Conservation (phyloP, 176 grass and related monocot genomes). For the Aegilops sharonensis region DNA sequence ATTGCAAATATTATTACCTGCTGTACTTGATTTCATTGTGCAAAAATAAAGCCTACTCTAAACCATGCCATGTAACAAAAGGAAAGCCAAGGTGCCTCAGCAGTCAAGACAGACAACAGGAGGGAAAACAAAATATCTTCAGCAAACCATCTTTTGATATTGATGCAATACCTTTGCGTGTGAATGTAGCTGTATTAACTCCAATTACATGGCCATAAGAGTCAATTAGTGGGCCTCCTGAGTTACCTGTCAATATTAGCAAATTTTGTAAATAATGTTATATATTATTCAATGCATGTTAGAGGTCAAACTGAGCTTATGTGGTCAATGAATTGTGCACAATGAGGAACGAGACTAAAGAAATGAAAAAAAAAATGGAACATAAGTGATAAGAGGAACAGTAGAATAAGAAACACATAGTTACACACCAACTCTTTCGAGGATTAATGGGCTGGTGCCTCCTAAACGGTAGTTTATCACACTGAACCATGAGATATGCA, state of each 20-base stretch:
- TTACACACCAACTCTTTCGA: neutral
- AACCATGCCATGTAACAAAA: neutral
- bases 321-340: neutral
- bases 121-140: constrained; percentile 3
- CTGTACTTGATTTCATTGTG: neutral
- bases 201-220: constrained; percentile 93
- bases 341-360: neutral
- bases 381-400: neutral
- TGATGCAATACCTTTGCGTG: constrained; percentile 63
- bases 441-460: neutral
- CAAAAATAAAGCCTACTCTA: neutral
- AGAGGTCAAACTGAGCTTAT: neutral
- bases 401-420: constrained; percentile 8
- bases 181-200: constrained; percentile 89
- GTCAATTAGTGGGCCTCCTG: constrained; percentile 83
- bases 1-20: neutral
- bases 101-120: neutral
- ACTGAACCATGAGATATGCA: neutral
- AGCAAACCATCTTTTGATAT: constrained; percentile 8
- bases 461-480: neutral
- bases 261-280: constrained; percentile 17
- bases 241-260: constrained; percentile 49
- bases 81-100: neutral
- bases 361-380: neutral
- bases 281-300: neutral